Evolutionary conservation across 306 rosid species (phyloP).

Genomic region (Glycine tomentella): DNA sequence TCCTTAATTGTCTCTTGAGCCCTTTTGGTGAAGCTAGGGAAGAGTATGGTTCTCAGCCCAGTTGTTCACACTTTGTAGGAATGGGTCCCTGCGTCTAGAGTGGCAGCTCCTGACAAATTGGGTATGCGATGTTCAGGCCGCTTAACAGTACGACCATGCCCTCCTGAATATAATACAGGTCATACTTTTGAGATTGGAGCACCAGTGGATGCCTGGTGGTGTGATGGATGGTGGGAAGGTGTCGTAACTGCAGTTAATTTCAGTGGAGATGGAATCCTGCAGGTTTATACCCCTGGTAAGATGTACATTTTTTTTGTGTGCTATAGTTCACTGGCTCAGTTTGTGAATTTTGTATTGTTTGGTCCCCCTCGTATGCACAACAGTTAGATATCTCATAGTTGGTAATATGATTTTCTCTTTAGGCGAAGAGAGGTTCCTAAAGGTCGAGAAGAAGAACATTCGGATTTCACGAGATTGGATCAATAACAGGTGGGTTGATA

Average conservation of each 20-base stretch:
- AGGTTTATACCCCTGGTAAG: constrained; percentile 77
- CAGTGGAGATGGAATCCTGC: constrained; percentile 58
- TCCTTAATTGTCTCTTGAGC: constrained; percentile 10
- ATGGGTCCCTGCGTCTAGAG: constrained; percentile 71
- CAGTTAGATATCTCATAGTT: constrained; percentile 25
- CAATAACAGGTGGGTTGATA: constrained; percentile 68
- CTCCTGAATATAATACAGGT: constrained; percentile 51
- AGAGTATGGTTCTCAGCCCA: constrained; percentile 36
- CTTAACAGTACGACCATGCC: constrained; percentile 69
- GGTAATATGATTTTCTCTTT: constrained; percentile 48
- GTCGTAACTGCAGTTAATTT: constrained; percentile 59
- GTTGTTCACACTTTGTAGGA: constrained; percentile 65
- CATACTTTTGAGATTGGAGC: constrained; percentile 62
- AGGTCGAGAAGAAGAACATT: constrained; percentile 53
- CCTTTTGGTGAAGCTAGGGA: constrained; percentile 30
- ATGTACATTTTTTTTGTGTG: neutral
- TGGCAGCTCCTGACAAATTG: constrained; percentile 75
- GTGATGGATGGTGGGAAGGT: constrained; percentile 96
- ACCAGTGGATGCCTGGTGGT: constrained; percentile 83
- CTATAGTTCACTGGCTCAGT: constrained; percentile 35
- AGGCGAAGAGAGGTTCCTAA: constrained; percentile 72
- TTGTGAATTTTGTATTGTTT: constrained; percentile 39
- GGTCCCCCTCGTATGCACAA: too few species aligned
- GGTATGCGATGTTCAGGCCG: constrained; percentile 78
- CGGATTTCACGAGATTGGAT: constrained; percentile 77